These are phyloP conservation scores for Areca catechu DNA, from an alignment of 176 grass and related monocot genomes.

Conservation along the genomic window DNA sequence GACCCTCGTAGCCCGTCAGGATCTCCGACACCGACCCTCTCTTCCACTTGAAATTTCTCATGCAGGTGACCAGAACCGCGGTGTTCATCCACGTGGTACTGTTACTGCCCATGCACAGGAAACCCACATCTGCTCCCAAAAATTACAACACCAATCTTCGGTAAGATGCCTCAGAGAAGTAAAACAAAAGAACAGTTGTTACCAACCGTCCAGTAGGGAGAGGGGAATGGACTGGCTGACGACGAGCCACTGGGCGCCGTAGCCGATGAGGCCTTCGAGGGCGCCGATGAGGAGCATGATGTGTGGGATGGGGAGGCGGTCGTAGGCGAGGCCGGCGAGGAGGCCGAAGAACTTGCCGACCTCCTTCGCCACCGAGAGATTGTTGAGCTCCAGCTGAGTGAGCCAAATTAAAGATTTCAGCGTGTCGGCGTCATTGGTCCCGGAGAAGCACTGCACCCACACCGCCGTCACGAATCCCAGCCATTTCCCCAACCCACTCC, in stretches of 20 bases:
- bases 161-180: neutral
- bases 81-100: slow-evolving; percentile 99
- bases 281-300: slow-evolving; percentile 93
- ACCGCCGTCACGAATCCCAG: slow-evolving; percentile 85
- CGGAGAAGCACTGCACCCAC: slow-evolving; percentile 99
- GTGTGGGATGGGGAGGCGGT: slow-evolving; percentile 61
- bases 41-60: slow-evolving; percentile 83
- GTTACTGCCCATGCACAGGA: slow-evolving; percentile 93
- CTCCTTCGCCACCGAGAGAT: slow-evolving; percentile 96
- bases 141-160: neutral
- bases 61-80: slow-evolving; percentile 93
- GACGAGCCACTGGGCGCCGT: slow-evolving; percentile 86
- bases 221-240: slow-evolving; percentile 48
- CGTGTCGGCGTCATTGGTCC: slow-evolving; percentile 87
- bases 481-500: slow-evolving; percentile 50
- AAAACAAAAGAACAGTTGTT: neutral
- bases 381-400: slow-evolving; percentile 90
- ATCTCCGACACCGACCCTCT: slow-evolving; percentile 67
- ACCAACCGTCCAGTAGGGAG: slow-evolving; percentile 72
- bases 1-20: slow-evolving; percentile 84
- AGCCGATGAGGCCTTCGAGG: slow-evolving; percentile 72
- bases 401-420: slow-evolving; percentile 83
- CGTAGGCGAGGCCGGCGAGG: slow-evolving; percentile 77
- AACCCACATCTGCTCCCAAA: slow-evolving; percentile 65
- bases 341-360: slow-evolving; percentile 93